Evolutionary conservation across 305 asterid genomes (phyloP).

Genomic region (Plantago coronopus): DNA sequence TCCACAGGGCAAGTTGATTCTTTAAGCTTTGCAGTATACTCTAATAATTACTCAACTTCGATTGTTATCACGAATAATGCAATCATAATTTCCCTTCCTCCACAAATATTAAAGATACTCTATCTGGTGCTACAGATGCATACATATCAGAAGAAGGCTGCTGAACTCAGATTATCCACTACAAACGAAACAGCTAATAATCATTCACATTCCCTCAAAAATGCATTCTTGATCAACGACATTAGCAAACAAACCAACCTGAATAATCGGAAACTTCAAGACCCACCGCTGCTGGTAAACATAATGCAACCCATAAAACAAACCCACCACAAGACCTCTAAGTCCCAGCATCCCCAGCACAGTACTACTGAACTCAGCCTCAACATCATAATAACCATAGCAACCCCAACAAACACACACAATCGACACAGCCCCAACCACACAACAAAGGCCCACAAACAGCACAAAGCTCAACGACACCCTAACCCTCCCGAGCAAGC

Average conservation of each 20-base stretch:
- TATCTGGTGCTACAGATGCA: no score
- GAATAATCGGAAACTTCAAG: conserved; percentile 74
- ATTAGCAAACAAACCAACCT: conserved; percentile 37
- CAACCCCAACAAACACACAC: conserved; percentile 58
- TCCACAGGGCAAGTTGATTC: no score
- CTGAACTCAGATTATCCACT: no score
- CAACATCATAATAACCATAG: conserved; percentile 26
- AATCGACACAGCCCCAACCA: conserved; percentile 45
- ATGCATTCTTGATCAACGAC: background rate
- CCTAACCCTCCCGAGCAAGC: conserved; percentile 37
- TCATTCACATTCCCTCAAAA: no score
- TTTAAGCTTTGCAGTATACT: no score
- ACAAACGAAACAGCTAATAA: background rate
- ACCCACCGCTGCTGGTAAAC: conserved; percentile 69
- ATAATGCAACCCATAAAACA: conserved; percentile 59
- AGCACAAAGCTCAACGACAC: conserved; percentile 58
- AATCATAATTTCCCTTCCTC: no score
- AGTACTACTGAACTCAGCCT: background rate
- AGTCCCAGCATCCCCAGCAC: conserved; percentile 48
- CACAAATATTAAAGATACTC: no score
- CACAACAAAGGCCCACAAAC: conserved; percentile 48
- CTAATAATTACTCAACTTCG: no score
- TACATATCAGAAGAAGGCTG: background rate
- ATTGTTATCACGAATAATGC: no score
- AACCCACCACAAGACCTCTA: conserved; percentile 64